A percentile compares a stretch with the other conserved stretches of the same genome.
phyloP scores from a whole-genome alignment of 2,329 filamentous ascomycete species.

The Colletotrichum tanaceti region DNA sequence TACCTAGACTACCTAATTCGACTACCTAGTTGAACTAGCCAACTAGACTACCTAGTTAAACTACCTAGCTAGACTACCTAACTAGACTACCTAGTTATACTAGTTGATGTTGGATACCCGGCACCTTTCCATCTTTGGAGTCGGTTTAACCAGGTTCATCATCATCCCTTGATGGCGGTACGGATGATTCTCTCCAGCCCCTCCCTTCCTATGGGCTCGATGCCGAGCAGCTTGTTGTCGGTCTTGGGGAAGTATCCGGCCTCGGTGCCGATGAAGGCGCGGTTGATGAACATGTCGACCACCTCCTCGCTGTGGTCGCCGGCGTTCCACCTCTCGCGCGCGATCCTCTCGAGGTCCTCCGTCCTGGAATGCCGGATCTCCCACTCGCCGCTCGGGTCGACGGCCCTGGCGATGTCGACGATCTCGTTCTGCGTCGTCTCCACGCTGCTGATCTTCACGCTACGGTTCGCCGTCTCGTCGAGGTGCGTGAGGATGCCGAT shows the following conservation, averaged over 20 bases:
- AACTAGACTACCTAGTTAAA: too few species aligned
- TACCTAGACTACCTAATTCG: too few species aligned
- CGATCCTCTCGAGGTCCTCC: slow-evolving; percentile 27
- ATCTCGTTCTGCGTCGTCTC: slow-evolving; percentile 63
- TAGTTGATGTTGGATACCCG: too few species aligned
- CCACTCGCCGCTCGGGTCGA: slow-evolving; percentile 16
- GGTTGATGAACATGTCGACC: slow-evolving; percentile 30
- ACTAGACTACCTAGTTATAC: too few species aligned
- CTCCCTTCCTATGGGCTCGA: slow-evolving; percentile 19
- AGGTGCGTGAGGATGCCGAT: slow-evolving; percentile 59
- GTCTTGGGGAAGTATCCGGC: slow-evolving; percentile 23
- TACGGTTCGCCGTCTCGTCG: slow-evolving; percentile 63
- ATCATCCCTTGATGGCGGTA: slow-evolving; percentile 18
- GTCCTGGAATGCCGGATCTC: slow-evolving; percentile 24
- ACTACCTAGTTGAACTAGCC: too few species aligned
- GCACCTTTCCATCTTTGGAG: too few species aligned
- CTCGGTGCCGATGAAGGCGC: slow-evolving; percentile 27
- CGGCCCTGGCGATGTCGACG: slow-evolving; percentile 48
- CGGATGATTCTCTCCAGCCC: slow-evolving; percentile 27
- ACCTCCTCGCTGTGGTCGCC: slow-evolving; percentile 30
- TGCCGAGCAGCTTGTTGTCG: slow-evolving; percentile 25
- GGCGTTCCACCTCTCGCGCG: slow-evolving; percentile 12
- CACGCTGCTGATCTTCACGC: slow-evolving; percentile 64
- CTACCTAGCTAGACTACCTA: too few species aligned
- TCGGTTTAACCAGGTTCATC: too few species aligned